Evolutionary conservation across 148 eudicot genomes (phyloP).

Genomic region (Fagopyrum homotropicum): DNA sequence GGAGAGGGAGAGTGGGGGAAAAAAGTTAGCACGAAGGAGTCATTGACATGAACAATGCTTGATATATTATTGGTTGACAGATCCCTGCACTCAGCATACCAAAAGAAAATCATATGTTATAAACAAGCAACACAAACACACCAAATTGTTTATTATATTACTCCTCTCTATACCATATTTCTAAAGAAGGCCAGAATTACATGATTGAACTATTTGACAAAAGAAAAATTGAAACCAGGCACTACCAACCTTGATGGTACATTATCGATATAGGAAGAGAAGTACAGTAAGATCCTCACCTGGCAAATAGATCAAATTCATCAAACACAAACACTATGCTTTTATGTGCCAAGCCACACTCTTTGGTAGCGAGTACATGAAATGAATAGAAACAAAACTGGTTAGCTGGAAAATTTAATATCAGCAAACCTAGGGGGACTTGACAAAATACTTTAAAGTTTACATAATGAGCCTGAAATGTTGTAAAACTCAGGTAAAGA

Average conservation of each 20-base stretch:
- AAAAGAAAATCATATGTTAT: too few species aligned
- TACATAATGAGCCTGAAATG: constrained; percentile 9
- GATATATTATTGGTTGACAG: constrained; percentile 80
- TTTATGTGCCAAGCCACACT: constrained; percentile 97
- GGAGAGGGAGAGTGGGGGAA: constrained; percentile 44
- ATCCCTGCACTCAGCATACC: constrained; percentile 40
- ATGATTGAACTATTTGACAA: neutral
- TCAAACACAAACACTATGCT: constrained; percentile 78
- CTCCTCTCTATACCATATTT: neutral
- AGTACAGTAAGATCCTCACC: constrained; percentile 31
- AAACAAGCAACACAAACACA: too few species aligned
- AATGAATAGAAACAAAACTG: constrained; percentile 8
- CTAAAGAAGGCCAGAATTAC: neutral
- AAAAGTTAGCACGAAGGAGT: constrained; percentile 74
- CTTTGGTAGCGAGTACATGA: constrained; percentile 32
- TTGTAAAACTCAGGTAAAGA: neutral
- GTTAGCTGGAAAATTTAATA: constrained; percentile 2
- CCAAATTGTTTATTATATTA: neutral
- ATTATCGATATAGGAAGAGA: neutral
- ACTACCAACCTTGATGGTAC: neutral
- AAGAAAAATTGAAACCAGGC: neutral
- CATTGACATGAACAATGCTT: constrained; percentile 91
- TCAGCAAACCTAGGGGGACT: neutral
- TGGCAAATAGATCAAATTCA: constrained; percentile 86
- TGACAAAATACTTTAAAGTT: constrained; percentile 13